Conservation (phyloP, 176 grass and related monocot species). For the Carex pumila region DNA sequence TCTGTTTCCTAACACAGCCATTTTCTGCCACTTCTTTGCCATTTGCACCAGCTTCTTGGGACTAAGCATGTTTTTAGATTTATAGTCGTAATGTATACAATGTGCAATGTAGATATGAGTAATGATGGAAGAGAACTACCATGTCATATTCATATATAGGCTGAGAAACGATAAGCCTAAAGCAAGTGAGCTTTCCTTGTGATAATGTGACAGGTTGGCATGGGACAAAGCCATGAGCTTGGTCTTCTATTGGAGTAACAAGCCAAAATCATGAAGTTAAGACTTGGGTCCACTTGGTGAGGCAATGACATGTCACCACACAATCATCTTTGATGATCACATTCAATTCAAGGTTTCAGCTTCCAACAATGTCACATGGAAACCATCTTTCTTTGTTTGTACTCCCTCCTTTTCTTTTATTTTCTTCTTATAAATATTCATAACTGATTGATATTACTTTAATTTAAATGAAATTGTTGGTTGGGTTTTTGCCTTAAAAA, state of each 20-base stretch:
- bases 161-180: neutral
- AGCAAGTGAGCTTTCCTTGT: neutral
- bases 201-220: neutral
- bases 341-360: neutral
- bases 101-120: neutral
- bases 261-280: neutral
- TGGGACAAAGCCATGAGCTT: conserved; percentile 25
- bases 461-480: too few relatives aligned
- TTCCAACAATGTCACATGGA: neutral
- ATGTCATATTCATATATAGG: neutral
- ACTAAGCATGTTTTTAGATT: conserved; percentile 32
- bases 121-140: neutral
- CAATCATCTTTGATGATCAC: neutral
- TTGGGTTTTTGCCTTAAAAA: too few relatives aligned
- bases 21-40: conserved; percentile 38
- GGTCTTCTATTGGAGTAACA: neutral
- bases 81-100: neutral
- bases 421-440: neutral
- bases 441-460: too few relatives aligned
- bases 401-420: neutral
- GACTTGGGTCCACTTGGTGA: neutral
- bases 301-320: neutral
- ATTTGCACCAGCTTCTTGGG: conserved; percentile 35
- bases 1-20: conserved; percentile 25
- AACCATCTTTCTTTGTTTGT: neutral